Base-by-base conservation (phyloP, 1,139 yeast species). In the Geotrichum citri-aurantii region DNA sequence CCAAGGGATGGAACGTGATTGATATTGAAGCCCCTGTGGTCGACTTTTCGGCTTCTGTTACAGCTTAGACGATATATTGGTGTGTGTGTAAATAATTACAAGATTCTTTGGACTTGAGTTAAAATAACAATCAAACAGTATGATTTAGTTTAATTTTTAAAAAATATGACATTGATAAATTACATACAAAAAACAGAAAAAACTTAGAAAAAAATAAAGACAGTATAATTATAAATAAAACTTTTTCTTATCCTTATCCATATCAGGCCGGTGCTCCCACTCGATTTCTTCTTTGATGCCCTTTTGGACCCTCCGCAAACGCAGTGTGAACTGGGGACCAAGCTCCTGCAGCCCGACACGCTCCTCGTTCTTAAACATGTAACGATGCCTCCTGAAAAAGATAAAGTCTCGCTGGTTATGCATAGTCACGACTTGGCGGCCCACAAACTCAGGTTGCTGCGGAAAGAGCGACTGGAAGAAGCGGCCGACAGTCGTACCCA, bases 341-440 rank as follows among this genome's bases (percentile, higher is more conserved):
- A 93, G 77, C 70, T 95, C 99, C 70, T 93, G 99, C 57, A 93
- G 76, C 5, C 99, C 98, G 1, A 92, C 98, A 68, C 83, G 85
- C 70, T 90, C 96, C 65, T 91, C 97, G 70, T 91, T 88, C 68
- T 84, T 81, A 75, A 93, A 93, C 7, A 90, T 78, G 69, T 93
- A 93, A 69, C 99, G 82, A 71, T 93, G 99, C 75, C 98, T 84
- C 74, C 99, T 82, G 79, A 93, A 91, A 69, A 93, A 93, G 54
- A 93, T 88, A 71, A 81, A 95, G 72, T 93, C 99, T 77, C 99
- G 81, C 73, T 93, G 99, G 72, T 93, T 93, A 72, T 93, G 99
- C 70, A 93, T 75, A 0, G 99, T 93, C 48, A 93, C 87, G 55
- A 90, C 99, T 72, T 93, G 97, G 66, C 99, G 81, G 44, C 99